These are phyloP conservation scores for Glycine tomentella DNA, from an alignment of 306 rosid species.

Conservation along the genomic window DNA sequence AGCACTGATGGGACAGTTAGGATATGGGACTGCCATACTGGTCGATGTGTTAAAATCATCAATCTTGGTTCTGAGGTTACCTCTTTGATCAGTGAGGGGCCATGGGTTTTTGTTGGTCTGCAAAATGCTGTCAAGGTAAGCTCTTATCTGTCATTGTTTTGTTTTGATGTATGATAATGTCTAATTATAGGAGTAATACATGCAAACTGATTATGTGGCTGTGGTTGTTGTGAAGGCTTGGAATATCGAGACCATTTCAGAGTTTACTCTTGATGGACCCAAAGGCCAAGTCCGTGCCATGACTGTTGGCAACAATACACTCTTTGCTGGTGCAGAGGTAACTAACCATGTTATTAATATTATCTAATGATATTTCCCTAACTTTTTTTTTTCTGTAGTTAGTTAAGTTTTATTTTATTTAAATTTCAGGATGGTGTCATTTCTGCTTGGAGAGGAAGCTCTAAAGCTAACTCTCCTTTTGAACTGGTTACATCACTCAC, in stretches of 20 bases:
- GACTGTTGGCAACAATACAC: too few relatives aligned
- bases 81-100: constrained; percentile 54
- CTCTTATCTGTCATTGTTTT: neutral
- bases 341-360: too few relatives aligned
- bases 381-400: too few relatives aligned
- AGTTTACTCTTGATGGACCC: constrained; percentile 1
- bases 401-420: too few relatives aligned
- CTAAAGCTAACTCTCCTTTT: constrained; percentile 40
- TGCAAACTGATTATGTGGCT: constrained; percentile 20
- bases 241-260: constrained; percentile 47
- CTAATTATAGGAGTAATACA: constrained; percentile 44
- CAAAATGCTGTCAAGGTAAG: constrained; percentile 55
- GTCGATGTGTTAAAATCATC: constrained; percentile 42
- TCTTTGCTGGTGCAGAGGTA: too few relatives aligned
- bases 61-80: constrained; percentile 50
- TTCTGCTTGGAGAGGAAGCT: constrained; percentile 51
- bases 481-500: constrained; percentile 36
- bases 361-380: too few relatives aligned
- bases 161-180: neutral
- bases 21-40: constrained; percentile 63
- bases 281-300: too few relatives aligned
- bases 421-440: constrained; percentile 51
- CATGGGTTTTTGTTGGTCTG: constrained; percentile 60
- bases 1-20: constrained; percentile 55
- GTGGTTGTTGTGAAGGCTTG: constrained; percentile 54